These are phyloP conservation scores for Hyphodiscus sp. DNA, from an alignment of 2,329 filamentous ascomycete genomes.

Conservation along the genomic window DNA sequence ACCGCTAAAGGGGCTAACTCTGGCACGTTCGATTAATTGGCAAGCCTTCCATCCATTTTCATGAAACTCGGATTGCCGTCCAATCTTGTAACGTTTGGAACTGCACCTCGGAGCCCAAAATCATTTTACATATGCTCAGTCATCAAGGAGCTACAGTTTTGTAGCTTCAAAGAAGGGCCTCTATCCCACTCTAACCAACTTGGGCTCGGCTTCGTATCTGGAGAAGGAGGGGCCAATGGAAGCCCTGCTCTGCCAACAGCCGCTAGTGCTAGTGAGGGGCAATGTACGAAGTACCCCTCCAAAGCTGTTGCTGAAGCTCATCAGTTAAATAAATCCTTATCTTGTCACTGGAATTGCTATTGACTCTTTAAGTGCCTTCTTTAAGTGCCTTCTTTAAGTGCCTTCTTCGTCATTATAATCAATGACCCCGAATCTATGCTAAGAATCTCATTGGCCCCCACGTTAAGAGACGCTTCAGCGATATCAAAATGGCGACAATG, in stretches of 20 bases:
- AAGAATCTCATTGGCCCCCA: too few species aligned
- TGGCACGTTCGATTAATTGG: neutral
- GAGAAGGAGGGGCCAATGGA: neutral
- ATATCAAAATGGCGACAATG: constrained; percentile 13
- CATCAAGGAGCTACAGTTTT: neutral
- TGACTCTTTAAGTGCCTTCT: too few species aligned
- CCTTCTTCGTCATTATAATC: too few species aligned
- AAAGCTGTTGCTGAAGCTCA: neutral
- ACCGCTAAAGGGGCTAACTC: neutral
- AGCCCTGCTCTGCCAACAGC: neutral
- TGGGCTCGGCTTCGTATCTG: neutral
- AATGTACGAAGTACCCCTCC: neutral
- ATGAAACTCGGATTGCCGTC: neutral
- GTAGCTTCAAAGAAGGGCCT: neutral
- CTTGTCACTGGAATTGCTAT: too few species aligned
- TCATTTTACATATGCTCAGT: neutral
- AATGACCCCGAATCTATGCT: neutral
- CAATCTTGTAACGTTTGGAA: neutral
- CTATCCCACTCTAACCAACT: neutral
- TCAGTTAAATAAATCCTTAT: too few species aligned
- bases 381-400: too few species aligned
- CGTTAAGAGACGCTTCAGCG: neutral
- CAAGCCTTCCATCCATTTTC: neutral
- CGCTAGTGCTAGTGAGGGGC: neutral
- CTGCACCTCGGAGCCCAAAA: neutral